Evolutionary conservation across 768 basidiomycete species (phyloP).

Genomic region (Cystofilobasidium macerans): DNA sequence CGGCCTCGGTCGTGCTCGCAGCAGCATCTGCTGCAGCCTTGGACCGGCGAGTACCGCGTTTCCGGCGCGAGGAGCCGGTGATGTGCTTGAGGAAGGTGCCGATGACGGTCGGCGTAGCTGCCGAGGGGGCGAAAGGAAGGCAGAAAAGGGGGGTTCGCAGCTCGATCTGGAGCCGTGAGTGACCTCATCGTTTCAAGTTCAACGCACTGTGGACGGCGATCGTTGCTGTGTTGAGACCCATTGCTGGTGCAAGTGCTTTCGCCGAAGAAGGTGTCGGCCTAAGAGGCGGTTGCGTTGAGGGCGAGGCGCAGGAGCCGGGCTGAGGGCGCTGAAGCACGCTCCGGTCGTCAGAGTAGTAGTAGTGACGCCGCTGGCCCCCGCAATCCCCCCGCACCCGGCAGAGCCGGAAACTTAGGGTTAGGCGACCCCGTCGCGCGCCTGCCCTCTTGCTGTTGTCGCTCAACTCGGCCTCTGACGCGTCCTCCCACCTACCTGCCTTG

Average conservation of each 20-base stretch:
- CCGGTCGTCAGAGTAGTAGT: no score
- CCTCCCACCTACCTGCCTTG: no score
- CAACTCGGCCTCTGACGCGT: no score
- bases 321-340: no score
- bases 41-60: not conserved
- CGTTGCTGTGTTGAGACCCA: constrained; percentile 1
- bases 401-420: no score
- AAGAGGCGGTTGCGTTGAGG: no score
- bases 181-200: not conserved
- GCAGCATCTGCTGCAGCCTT: not conserved
- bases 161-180: not conserved
- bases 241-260: not conserved
- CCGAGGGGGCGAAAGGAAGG: not conserved
- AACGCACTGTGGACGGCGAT: not conserved
- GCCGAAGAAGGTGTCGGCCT: no score
- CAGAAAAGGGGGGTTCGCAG: not conserved
- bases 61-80: not conserved
- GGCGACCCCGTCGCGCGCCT: no score
- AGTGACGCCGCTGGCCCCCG: no score
- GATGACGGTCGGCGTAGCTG: not conserved
- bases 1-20: not conserved
- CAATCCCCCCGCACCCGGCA: no score
- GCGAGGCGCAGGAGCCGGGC: no score
- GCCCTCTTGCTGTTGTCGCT: no score
- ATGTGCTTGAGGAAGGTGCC: not conserved